Evolutionary conservation across 139 green algal genomes (phyloP).

Genomic region (Diplosphaera chodatii): DNA sequence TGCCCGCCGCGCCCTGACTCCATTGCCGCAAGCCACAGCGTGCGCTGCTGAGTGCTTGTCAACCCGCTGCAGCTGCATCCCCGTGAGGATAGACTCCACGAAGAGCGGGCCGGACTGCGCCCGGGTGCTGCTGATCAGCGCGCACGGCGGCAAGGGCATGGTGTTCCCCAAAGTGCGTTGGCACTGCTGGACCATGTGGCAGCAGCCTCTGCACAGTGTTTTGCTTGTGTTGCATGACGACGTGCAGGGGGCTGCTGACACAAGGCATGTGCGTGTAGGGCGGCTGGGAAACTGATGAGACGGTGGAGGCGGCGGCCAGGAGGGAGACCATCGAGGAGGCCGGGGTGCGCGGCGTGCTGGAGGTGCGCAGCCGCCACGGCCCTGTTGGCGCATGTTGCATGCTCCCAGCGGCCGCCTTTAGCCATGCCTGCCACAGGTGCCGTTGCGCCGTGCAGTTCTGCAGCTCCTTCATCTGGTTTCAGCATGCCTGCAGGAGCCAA

Average conservation of each 20-base stretch:
- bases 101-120: slow-evolving; percentile 22
- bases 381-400: no score
- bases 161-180: slow-evolving; percentile 77
- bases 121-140: slow-evolving; percentile 70
- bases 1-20: no score
- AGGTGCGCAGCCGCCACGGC: no score
- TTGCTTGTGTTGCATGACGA: no score
- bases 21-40: no score
- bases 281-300: slow-evolving; percentile 90
- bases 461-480: no score
- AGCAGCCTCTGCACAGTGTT: no score
- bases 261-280: slow-evolving; percentile 51
- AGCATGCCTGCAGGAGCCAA: slow-evolving; percentile 63
- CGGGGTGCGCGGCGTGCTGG: slow-evolving; percentile 71
- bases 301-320: slow-evolving; percentile 65
- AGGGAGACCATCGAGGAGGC: slow-evolving; percentile 91
- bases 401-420: no score
- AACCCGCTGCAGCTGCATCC: slow-evolving; percentile 64
- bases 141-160: slow-evolving; percentile 57
- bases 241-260: no score
- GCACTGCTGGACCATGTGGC: neutral
- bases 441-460: neutral
- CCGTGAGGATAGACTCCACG: slow-evolving; percentile 42
- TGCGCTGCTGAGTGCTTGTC: neutral
- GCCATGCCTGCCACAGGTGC: no score